These are phyloP conservation scores for Podila horticola DNA, from an alignment of 192 early-diverging fungal genomes.

Conservation along the genomic window DNA sequence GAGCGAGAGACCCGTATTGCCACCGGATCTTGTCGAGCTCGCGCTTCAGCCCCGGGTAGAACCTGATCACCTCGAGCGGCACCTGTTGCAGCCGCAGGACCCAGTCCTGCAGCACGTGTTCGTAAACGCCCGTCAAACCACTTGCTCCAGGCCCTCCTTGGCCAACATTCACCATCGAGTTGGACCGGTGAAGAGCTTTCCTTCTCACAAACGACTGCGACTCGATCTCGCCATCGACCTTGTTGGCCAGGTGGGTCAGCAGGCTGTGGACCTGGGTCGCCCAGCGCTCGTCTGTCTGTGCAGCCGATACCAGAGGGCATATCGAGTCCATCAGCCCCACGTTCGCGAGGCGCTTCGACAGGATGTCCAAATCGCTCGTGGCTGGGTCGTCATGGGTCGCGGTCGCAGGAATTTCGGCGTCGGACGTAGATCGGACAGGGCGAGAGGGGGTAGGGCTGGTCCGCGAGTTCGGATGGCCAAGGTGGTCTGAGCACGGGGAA, in stretches of 20 bases:
- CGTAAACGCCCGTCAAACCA: slow-evolving; percentile 3
- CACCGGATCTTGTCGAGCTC: slow-evolving; percentile 46
- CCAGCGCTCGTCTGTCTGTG: slow-evolving; percentile 17
- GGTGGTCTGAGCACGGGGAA: too few species aligned
- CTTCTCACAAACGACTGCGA: too few species aligned
- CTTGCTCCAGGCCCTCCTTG: neutral
- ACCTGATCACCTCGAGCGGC: neutral
- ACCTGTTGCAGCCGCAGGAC: slow-evolving; percentile 21
- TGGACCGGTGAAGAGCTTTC: neutral
- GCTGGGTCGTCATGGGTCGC: neutral
- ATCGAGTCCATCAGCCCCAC: slow-evolving; percentile 34
- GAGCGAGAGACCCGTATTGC: slow-evolving; percentile 4
- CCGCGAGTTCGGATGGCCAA: neutral
- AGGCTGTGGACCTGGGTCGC: slow-evolving; percentile 17
- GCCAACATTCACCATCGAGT: neutral
- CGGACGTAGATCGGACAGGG: too few species aligned
- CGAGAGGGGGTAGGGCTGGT: neutral
- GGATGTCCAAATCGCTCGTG: slow-evolving; percentile 15
- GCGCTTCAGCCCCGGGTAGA: slow-evolving; percentile 28
- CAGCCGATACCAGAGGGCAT: slow-evolving; percentile 5
- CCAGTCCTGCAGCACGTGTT: slow-evolving; percentile 30
- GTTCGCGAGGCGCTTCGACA: slow-evolving; percentile 37
- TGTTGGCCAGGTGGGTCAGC: slow-evolving; percentile 15
- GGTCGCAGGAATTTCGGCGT: neutral
- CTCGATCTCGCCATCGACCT: slow-evolving; percentile 25